phyloP scores from a whole-genome alignment of 805 yeast genomes.

The Brettanomyces bruxellensis region DNA sequence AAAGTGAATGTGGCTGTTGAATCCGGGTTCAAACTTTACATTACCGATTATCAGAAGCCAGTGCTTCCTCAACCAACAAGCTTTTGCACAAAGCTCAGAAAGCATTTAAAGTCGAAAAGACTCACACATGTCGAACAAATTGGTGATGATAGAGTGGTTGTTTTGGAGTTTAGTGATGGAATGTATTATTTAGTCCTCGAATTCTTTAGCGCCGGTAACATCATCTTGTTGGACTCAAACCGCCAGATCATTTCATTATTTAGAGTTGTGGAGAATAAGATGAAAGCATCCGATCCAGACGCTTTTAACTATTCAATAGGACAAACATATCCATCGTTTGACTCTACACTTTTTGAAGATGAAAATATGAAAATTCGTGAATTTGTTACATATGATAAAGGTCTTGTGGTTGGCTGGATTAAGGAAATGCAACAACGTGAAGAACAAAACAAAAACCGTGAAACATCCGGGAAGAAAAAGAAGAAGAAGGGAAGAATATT shows the following conservation, averaged over 20 bases:
- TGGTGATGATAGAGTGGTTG: conserved; percentile 74
- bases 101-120: conserved; percentile 75
- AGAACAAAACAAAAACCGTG: not conserved
- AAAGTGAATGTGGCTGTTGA: conserved; percentile 71
- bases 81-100: conserved; percentile 78
- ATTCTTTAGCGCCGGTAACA: conserved; percentile 92
- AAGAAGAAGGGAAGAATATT: conserved; percentile 36
- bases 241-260: conserved; percentile 63
- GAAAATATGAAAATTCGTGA: not conserved
- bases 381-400: conserved; percentile 19
- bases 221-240: conserved; percentile 64
- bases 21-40: conserved; percentile 75
- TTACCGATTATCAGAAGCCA: conserved; percentile 74
- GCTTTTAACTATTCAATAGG: conserved; percentile 59
- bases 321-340: conserved; percentile 57
- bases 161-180: conserved; percentile 80
- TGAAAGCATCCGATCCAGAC: conserved; percentile 56
- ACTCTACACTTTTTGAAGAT: conserved; percentile 33
- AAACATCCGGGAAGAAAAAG: not conserved
- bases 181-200: conserved; percentile 70
- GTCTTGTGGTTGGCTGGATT: conserved; percentile 32
- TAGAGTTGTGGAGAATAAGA: conserved; percentile 47
- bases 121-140: conserved; percentile 66
- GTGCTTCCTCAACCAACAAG: conserved; percentile 76
- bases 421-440: conserved; percentile 21